These are phyloP conservation scores for Colletotrichum sp. DNA, from an alignment of 2,329 filamentous ascomycete species.

Conservation along the genomic window DNA sequence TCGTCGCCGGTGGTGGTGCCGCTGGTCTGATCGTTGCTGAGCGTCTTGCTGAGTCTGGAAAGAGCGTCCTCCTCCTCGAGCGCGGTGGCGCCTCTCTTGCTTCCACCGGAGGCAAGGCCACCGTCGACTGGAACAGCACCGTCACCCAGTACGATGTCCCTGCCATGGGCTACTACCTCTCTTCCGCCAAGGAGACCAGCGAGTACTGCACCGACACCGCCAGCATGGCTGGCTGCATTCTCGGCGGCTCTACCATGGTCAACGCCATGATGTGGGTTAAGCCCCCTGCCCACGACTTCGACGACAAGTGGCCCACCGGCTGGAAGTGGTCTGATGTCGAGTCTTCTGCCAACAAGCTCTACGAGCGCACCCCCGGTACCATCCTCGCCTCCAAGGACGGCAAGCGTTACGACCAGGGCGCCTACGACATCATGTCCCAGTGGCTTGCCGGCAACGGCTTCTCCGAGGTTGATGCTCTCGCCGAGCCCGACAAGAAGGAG, in stretches of 20 bases:
- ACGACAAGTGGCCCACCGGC: conserved; percentile 21
- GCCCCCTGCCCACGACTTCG: conserved; percentile 21
- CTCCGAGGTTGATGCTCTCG: conserved; percentile 20
- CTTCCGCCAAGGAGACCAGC: conserved; percentile 9
- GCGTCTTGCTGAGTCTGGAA: conserved; percentile 23
- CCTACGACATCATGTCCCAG: conserved; percentile 18
- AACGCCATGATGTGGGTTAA: conserved; percentile 31
- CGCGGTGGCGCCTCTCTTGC: conserved; percentile 16
- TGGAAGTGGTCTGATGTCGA: conserved; percentile 24
- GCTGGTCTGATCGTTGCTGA: conserved; percentile 18
- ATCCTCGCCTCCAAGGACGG: conserved; percentile 22
- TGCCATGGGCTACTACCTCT: conserved; percentile 22
- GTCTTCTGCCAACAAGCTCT: conserved; percentile 22
- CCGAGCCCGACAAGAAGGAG: conserved; percentile 22
- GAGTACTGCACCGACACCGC: conserved; percentile 32
- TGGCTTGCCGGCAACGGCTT: conserved; percentile 22
- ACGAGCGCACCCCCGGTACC: conserved; percentile 23
- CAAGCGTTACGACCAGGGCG: conserved; percentile 23
- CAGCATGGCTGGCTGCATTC: conserved; percentile 31
- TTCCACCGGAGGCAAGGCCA: conserved; percentile 21
- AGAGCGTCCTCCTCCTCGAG: conserved; percentile 20
- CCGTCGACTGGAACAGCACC: conserved; percentile 30
- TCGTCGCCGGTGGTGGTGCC: conserved; percentile 22
- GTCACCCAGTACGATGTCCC: conserved; percentile 26
- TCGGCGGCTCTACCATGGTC: conserved; percentile 33